Conservation (phyloP, 2,329 filamentous ascomycete species). For the Xylariaceae sp. region DNA sequence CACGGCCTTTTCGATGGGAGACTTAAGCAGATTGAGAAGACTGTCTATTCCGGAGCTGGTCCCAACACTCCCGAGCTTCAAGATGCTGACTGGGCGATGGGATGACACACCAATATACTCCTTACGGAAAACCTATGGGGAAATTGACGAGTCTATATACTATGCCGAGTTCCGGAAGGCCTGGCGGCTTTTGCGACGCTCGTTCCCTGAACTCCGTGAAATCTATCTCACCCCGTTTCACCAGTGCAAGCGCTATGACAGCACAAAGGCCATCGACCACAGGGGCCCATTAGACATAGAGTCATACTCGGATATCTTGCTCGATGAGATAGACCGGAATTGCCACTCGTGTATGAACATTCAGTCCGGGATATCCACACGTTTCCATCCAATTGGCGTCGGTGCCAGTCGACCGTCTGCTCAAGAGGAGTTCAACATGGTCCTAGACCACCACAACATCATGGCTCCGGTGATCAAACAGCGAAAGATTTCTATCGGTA, state of each 20-base stretch:
- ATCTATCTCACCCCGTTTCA: conserved; percentile 10
- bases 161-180: conserved; percentile 11
- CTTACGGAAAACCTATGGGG: neutral
- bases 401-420: too few relatives aligned
- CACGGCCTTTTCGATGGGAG: conserved; percentile 2
- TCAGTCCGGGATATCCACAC: neutral
- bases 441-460: neutral
- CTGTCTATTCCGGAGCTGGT: conserved; percentile 12
- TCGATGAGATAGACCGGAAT: too few relatives aligned
- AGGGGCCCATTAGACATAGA: too few relatives aligned
- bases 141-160: neutral
- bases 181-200: conserved; percentile 15
- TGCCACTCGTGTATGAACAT: conserved; percentile 9
- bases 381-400: conserved; percentile 1
- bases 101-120: neutral
- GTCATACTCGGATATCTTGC: too few relatives aligned
- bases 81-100: neutral
- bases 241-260: conserved; percentile 8
- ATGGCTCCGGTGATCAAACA: conserved; percentile 1
- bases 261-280: too few relatives aligned
- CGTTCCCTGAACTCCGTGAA: conserved; percentile 17
- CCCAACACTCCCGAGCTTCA: neutral
- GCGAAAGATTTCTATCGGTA: conserved; percentile 3
- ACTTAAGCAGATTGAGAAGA: conserved; percentile 2
- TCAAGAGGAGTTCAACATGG: neutral